A percentile compares a stretch with the other conserved stretches of the same genome.
phyloP scores from a whole-genome alignment of 257 asterid genomes.

The Thymus quinquecostatus region DNA sequence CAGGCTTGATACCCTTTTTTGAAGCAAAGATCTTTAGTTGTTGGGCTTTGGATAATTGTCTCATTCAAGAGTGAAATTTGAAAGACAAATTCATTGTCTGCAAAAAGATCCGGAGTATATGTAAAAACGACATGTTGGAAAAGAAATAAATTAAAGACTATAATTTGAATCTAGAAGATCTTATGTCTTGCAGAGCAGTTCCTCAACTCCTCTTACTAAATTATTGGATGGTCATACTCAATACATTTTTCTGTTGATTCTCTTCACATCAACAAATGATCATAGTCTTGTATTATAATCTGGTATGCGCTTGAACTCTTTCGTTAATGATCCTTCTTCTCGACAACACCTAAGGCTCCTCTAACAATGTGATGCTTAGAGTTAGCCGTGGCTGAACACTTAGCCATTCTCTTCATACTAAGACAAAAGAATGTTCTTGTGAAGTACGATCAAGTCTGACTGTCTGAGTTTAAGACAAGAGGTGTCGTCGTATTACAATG shows the following conservation, averaged over 20 bases:
- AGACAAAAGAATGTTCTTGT: neutral
- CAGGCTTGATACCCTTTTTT: conserved; percentile 1
- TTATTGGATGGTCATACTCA: neutral
- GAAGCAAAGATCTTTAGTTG: conserved; percentile 1
- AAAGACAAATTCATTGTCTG: neutral
- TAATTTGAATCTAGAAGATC: neutral
- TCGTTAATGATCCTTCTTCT: neutral
- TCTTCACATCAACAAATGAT: neutral
- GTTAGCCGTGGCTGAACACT: neutral
- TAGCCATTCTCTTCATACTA: neutral
- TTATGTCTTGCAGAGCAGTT: neutral
- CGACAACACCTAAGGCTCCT: neutral
- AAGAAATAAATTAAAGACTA: neutral
- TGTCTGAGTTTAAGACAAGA: neutral
- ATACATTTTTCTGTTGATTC: neutral
- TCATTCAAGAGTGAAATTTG: neutral
- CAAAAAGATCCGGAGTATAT: neutral
- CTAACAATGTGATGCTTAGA: neutral
- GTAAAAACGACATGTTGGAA: neutral
- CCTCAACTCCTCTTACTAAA: neutral
- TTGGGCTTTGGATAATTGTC: neutral
- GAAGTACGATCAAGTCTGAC: neutral
- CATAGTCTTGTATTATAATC: neutral
- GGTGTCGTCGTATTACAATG: neutral
- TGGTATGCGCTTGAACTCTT: neutral